These are phyloP conservation scores for Metschnikowia dekortorum DNA, from an alignment of 805 yeast genomes.

Conservation along the genomic window DNA sequence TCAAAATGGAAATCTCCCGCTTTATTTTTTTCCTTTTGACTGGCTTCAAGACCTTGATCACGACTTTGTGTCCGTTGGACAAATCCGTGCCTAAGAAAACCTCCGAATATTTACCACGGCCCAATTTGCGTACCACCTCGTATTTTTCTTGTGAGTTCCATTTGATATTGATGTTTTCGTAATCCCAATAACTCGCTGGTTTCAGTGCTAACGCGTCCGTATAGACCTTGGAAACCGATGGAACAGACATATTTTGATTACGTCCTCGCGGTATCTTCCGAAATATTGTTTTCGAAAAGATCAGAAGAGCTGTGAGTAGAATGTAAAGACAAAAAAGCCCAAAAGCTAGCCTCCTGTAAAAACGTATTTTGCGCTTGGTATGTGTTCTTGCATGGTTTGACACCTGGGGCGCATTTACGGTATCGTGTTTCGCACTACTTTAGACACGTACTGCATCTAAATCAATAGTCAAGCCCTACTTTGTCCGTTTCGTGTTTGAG, in stretches of 20 bases:
- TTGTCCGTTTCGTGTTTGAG: not conserved
- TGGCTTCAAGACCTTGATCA: constrained; percentile 88
- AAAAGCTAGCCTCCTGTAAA: not conserved
- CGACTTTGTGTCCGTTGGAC: constrained; percentile 58
- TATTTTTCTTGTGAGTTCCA: constrained; percentile 87
- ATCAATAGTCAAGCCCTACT: too few species aligned
- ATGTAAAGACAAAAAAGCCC: not conserved
- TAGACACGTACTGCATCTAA: not conserved
- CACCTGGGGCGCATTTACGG: not conserved
- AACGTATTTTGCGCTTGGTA: not conserved
- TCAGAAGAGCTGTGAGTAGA: not conserved
- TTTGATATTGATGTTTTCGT: constrained; percentile 59
- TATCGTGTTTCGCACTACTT: not conserved
- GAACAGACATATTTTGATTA: constrained; percentile 17
- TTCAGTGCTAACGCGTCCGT: constrained; percentile 72
- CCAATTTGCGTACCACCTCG: constrained; percentile 79
- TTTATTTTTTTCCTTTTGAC: constrained; percentile 90
- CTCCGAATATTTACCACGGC: constrained; percentile 91
- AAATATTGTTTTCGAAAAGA: not conserved
- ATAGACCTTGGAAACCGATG: constrained; percentile 72
- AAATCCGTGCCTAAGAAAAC: constrained; percentile 82
- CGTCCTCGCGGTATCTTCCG: too few species aligned
- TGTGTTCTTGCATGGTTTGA: not conserved
- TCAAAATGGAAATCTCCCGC: constrained; percentile 82
- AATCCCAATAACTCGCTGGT: constrained; percentile 83